Evolutionary conservation across 208 protist species (phyloP).

Genomic region (Spongospora subterranea): DNA sequence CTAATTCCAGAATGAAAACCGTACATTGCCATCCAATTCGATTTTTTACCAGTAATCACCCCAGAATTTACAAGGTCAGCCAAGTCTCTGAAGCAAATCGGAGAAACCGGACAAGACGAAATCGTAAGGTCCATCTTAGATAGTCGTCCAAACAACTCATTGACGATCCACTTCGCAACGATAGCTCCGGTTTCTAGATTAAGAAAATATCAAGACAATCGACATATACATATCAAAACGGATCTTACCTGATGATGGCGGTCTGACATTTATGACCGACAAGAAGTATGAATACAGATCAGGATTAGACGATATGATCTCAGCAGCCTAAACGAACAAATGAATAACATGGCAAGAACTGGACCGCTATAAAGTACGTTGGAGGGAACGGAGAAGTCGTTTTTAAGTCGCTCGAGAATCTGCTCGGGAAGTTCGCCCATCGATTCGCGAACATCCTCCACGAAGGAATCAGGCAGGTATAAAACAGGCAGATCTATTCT

Average conservation of each 20-base stretch:
- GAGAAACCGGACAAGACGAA: not conserved
- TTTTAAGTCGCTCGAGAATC: not conserved
- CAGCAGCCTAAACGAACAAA: not conserved
- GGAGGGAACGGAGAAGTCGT: not conserved
- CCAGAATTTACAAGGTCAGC: not conserved
- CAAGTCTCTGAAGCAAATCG: not conserved
- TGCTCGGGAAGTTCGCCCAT: slow-evolving; percentile 3
- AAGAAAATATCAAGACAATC: not conserved
- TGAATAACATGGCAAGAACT: not conserved
- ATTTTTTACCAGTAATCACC: not conserved
- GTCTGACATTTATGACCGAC: not conserved
- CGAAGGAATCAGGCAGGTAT: not conserved
- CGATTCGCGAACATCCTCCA: not conserved
- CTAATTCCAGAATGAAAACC: not conserved
- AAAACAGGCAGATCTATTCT: slow-evolving; percentile 10
- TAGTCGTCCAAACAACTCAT: slow-evolving; percentile 14
- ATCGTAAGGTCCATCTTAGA: not conserved
- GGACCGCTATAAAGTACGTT: not conserved
- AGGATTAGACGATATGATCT: not conserved
- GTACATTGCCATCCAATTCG: not conserved
- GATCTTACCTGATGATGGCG: too few relatives aligned
- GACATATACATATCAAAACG: too few relatives aligned
- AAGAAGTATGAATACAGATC: not conserved
- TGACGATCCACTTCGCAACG: not conserved
- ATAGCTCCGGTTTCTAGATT: not conserved